Conservation (phyloP, 1,139 yeast genomes). For the Kazachstania sp. region DNA sequence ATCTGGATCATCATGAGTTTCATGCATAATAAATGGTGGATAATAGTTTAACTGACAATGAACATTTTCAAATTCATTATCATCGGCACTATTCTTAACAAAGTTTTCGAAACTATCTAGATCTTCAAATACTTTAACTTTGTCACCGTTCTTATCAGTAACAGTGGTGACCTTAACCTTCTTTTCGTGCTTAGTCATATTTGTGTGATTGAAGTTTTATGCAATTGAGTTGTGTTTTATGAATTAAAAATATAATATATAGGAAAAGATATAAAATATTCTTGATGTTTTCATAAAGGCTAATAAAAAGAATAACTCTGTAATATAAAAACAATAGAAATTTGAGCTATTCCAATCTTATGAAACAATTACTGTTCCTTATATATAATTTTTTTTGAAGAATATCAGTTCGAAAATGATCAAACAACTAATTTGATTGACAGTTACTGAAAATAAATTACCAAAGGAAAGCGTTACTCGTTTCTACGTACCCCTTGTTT, state of each 20-base stretch:
- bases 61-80: constrained; percentile 60
- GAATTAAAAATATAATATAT: neutral
- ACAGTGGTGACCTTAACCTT: constrained; percentile 23
- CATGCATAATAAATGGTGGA: constrained; percentile 65
- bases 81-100: constrained; percentile 67
- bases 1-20: constrained; percentile 61
- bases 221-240: neutral
- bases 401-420: no score
- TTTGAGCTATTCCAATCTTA: no score
- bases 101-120: constrained; percentile 54
- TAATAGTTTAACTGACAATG: constrained; percentile 59
- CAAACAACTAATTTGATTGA: no score
- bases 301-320: neutral
- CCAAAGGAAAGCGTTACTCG: no score
- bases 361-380: no score
- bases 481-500: no score
- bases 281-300: neutral
- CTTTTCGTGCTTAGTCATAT: constrained; percentile 27
- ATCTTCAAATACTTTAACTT: constrained; percentile 46
- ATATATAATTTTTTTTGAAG: no score
- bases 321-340: no score
- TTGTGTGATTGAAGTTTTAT: neutral
- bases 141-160: constrained; percentile 27
- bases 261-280: neutral
- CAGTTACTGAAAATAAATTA: no score